These are phyloP conservation scores for Clonostachys solani DNA, from an alignment of 2,329 filamentous ascomycete species.

Conservation along the genomic window DNA sequence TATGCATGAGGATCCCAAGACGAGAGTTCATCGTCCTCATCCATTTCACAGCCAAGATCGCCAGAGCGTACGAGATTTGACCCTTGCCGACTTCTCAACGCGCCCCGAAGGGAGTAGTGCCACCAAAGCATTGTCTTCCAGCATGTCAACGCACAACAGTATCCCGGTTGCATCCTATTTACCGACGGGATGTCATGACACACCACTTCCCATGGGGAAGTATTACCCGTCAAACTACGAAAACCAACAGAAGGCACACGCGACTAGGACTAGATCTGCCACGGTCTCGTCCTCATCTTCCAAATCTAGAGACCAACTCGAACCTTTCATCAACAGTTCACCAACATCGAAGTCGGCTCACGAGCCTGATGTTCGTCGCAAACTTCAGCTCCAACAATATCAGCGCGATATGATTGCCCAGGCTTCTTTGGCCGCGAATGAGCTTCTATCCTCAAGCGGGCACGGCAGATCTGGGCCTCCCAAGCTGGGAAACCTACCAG, in stretches of 20 bases:
- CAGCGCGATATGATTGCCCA: conserved; percentile 59
- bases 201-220: conserved; percentile 51
- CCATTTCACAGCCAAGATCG: conserved; percentile 41
- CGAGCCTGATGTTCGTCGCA: conserved; percentile 41
- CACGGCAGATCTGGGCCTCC: not conserved
- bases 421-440: conserved; percentile 39
- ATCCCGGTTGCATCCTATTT: conserved; percentile 47
- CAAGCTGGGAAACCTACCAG: not conserved
- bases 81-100: not conserved
- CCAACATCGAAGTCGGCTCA: conserved; percentile 1
- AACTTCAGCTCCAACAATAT: conserved; percentile 51
- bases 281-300: not conserved
- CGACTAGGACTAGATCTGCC: not conserved
- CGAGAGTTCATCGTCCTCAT: conserved; percentile 42
- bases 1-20: conserved; percentile 49
- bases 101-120: not conserved
- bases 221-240: conserved; percentile 62
- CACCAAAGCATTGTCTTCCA: conserved; percentile 2
- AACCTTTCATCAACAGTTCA: not conserved
- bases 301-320: not conserved
- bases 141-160: conserved; percentile 17
- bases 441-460: conserved; percentile 9
- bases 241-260: conserved; percentile 13
- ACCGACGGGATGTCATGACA: conserved; percentile 42
- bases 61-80: not conserved